Base-by-base conservation (phyloP, 2,329 filamentous ascomycete genomes). In the Microsporum ferrugineum region DNA sequence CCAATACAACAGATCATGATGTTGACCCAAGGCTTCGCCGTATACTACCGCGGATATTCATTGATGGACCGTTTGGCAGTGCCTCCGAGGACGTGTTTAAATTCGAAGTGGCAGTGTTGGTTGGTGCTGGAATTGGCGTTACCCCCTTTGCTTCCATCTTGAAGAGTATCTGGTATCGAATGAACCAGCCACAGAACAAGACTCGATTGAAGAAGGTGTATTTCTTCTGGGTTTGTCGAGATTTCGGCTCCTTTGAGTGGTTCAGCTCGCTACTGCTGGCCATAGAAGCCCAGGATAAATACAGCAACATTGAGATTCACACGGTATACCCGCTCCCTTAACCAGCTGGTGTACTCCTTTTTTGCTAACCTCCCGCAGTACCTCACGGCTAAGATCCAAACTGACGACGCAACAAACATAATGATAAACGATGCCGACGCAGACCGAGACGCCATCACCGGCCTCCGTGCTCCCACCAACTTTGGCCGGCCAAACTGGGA, bases 131-230 rank as follows among this genome's bases (percentile, higher is more conserved):
- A 69, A 80, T 80, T 61, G 78, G 78, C 66, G 78, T 80, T 2
- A 80, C 78, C 8, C 77, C 78, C 4, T 81, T 80, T 66, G 79
- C 79, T 12, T 78, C 76, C 34, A 80, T 81, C 57, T 71, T 81
- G 70, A 95, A 95, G 79, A 91, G 87, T 59, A 92, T 95, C 75
- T 95, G 89, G 89, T 95, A 94, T 78, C 84, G 89, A 57, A 91
- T 92, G 86, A 92, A 91, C 80, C 91, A 89, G 75, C 87, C 88
- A 2, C 86, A 89, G 51, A 84, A 86, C 74, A 88, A 87, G 76
- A 91, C 88, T 2, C 81, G 88, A 2, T 80, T 95, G 49, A 82
- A 86, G 69, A 95, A 94, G 74, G 88, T 95, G 29, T 95, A 94
- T 78, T 94, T 94, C 79, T 91, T 94, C 82, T 94, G 89, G 89